Evolutionary conservation across 306 rosid species (phyloP).

Genomic region (Sesbania bispinosa): DNA sequence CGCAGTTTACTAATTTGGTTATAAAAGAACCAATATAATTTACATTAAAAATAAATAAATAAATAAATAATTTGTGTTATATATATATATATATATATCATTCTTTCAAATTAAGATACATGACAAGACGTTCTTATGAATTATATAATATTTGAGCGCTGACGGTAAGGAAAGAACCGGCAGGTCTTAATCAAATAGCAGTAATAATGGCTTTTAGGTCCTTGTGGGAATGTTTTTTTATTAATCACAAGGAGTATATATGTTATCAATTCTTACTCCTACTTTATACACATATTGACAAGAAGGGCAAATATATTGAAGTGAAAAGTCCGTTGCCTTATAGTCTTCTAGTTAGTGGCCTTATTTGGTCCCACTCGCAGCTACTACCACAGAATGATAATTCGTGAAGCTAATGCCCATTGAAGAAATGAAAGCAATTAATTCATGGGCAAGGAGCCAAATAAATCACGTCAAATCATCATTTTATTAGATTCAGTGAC

Average conservation of each 20-base stretch:
- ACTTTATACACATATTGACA: neutral
- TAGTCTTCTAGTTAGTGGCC: neutral
- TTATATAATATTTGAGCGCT: neutral
- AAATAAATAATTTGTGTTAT: too few relatives aligned
- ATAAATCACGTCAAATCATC: neutral
- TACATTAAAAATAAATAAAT: neutral
- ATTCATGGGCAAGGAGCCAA: too few relatives aligned
- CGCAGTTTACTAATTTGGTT: neutral
- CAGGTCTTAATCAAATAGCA: slow-evolving; percentile 3
- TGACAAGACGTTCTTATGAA: neutral
- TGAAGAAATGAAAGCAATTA: neutral
- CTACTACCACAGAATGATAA: neutral
- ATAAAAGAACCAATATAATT: neutral
- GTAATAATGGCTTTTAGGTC: neutral
- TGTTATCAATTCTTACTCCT: neutral
- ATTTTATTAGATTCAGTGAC: too few relatives aligned
- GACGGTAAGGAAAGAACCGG: slow-evolving; percentile 2
- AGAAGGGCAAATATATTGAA: neutral
- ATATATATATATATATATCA: neutral
- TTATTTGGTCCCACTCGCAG: neutral
- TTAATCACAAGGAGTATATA: neutral
- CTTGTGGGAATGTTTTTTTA: neutral
- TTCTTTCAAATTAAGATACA: neutral
- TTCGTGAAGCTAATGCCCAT: neutral
- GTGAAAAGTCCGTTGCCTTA: neutral